These are phyloP conservation scores for Caloboletus firmus DNA, from an alignment of 1,284 basidiomycete genomes.

Conservation along the genomic window DNA sequence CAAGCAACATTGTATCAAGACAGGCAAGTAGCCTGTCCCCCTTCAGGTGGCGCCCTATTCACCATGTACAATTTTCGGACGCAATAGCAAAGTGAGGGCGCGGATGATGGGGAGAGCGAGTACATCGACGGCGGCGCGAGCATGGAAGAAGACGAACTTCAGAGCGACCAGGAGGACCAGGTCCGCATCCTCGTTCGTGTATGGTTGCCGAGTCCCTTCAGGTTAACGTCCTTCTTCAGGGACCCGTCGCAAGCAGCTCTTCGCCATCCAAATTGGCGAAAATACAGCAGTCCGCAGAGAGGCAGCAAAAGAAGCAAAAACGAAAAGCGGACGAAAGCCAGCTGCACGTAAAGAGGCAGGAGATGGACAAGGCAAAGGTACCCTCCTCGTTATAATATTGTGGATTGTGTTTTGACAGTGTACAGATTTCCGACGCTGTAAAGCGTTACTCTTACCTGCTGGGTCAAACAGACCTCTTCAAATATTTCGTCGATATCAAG, in stretches of 20 bases:
- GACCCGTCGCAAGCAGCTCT: constrained; percentile 31
- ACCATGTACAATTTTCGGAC: constrained; percentile 7
- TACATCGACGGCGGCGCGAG: constrained; percentile 50
- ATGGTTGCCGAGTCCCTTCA: constrained; percentile 5
- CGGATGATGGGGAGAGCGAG: constrained; percentile 64
- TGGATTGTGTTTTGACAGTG: constrained; percentile 1
- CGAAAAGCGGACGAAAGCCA: constrained; percentile 69
- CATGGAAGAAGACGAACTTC: constrained; percentile 62
- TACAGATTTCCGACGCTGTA: constrained; percentile 86
- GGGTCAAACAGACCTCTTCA: constrained; percentile 94
- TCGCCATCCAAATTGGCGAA: constrained; percentile 44
- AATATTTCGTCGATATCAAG: constrained; percentile 95
- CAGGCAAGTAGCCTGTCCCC: constrained; percentile 48
- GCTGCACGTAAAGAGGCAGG: constrained; percentile 65
- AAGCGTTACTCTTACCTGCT: constrained; percentile 94
- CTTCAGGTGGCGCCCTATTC: constrained; percentile 4
- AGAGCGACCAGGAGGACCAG: constrained; percentile 56
- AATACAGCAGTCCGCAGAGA: constrained; percentile 41
- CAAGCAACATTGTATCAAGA: constrained; percentile 79
- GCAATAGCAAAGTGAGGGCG: constrained; percentile 65
- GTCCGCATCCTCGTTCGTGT: constrained; percentile 24
- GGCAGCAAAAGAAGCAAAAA: constrained; percentile 58
- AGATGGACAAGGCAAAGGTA: constrained; percentile 84
- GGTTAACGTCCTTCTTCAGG: constrained; percentile 15
- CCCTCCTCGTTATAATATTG: constrained; percentile 1